Evolutionary conservation across 495 filamentous ascomycete genomes (phyloP).

Genomic region (Tuber borchii): DNA sequence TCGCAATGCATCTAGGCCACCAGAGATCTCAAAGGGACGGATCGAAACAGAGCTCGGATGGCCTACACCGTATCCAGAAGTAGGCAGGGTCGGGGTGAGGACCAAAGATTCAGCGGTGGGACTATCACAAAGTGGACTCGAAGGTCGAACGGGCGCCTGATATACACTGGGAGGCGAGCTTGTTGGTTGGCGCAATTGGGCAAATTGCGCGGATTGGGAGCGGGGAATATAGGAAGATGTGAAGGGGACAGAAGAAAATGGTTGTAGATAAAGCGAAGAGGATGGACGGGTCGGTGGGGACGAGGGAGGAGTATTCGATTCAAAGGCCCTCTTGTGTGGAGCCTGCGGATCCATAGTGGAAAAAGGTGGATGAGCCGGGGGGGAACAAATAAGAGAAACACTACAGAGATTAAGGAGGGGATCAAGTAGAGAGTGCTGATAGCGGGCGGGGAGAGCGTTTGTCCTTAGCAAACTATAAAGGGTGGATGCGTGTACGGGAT

Average conservation of each 20-base stretch:
- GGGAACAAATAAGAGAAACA: too few relatives aligned
- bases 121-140: too few relatives aligned
- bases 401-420: too few relatives aligned
- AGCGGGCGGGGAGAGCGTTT: too few relatives aligned
- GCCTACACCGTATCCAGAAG: not conserved
- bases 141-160: too few relatives aligned
- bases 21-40: not conserved
- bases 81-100: not conserved
- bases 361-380: too few relatives aligned
- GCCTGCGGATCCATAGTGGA: not conserved
- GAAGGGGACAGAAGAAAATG: not conserved
- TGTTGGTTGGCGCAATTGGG: not conserved
- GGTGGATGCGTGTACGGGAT: not conserved
- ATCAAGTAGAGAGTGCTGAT: too few relatives aligned
- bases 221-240: not conserved
- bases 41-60: not conserved
- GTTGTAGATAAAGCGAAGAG: not conserved
- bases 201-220: not conserved
- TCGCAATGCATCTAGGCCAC: not conserved
- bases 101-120: not conserved
- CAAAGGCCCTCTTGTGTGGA: not conserved
- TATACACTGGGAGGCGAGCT: too few relatives aligned
- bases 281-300: not conserved
- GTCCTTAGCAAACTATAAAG: not conserved
- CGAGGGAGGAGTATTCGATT: not conserved